Evolutionary conservation across 129 eudicot species (phyloP).

Genomic region (Solidago caesia): DNA sequence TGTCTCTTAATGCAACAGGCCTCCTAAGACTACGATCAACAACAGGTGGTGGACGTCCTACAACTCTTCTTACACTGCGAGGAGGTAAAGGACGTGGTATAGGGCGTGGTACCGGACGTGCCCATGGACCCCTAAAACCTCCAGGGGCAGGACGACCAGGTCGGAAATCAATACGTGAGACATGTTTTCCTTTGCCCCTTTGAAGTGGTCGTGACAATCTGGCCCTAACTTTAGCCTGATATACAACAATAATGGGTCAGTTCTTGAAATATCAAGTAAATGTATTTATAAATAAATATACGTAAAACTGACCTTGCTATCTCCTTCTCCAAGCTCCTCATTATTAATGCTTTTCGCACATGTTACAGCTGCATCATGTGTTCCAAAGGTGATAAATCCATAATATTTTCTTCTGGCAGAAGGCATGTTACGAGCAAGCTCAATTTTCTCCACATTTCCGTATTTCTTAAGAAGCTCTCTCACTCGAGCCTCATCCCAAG

Average conservation of each 20-base stretch:
- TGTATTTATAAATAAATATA: background rate
- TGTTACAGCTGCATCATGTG: slow-evolving; percentile 90
- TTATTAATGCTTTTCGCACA: slow-evolving; percentile 92
- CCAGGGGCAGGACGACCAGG: slow-evolving; percentile 49
- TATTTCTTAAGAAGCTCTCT: slow-evolving; percentile 66
- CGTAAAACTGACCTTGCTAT: slow-evolving; percentile 59
- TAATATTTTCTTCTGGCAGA: slow-evolving; percentile 90
- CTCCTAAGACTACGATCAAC: slow-evolving; percentile 59
- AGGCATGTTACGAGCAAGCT: slow-evolving; percentile 99
- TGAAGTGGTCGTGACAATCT: slow-evolving; percentile 89
- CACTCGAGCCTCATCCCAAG: slow-evolving; percentile 90
- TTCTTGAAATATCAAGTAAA: no score
- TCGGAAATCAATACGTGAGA: slow-evolving; percentile 58
- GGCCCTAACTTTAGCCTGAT: slow-evolving; percentile 91
- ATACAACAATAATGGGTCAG: background rate
- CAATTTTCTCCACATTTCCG: slow-evolving; percentile 75
- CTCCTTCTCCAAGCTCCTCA: slow-evolving; percentile 83
- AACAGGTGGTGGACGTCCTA: slow-evolving; percentile 64
- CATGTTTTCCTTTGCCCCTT: slow-evolving; percentile 75
- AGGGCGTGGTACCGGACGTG: slow-evolving; percentile 54
- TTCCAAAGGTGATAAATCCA: slow-evolving; percentile 85
- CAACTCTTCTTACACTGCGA: slow-evolving; percentile 53
- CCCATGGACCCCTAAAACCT: slow-evolving; percentile 64
- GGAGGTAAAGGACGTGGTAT: slow-evolving; percentile 56
- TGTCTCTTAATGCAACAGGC: slow-evolving; percentile 49